Base-by-base conservation (phyloP, 2,329 filamentous ascomycete species). In the Aspergillus aculeatinus region DNA sequence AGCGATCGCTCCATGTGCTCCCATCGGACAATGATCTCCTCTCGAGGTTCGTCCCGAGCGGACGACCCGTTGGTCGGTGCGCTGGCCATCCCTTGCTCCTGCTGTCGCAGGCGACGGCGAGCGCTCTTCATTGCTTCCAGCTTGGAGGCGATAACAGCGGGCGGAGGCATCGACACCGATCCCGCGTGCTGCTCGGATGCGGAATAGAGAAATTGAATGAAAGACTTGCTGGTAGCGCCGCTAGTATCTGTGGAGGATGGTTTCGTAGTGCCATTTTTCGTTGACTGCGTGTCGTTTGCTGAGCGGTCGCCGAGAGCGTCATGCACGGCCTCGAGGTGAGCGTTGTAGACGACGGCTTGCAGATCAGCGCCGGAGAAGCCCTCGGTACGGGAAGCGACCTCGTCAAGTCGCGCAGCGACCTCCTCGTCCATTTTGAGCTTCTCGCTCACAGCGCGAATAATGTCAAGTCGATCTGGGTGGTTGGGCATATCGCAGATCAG, bases 251-350 rank as follows among this genome's bases (percentile, higher is more conserved):
- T 55, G 48, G 71, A 67, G 4, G 77, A 70, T 23, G 65, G 63
- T 51, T 72, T 74, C 6, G 39, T 9, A 19, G 66, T 62, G 9
- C 63, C 65, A 27, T 69, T 67, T 35, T 68, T 76, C 64, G 47
- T 67, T 62, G 50, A 67, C 51, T 60, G 51, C 61, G 84, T 80
- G 31, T 86, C 81, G 25, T 86, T 80, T 9, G 64, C 64, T 0
- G 70, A 67, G 33, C 67, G 69, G 68, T 88, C 86, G 57, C 87
- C 89, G 0, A 99, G 84, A 2, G 96, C 87, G 67, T 97, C 93
- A 72, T 99, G 95, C 65, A 99, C 97, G 29, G 95, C 95, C 78
- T 98, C 94, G 5, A 99, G 84, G 74, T 99, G 95, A 0, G 95
- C 93, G 67, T 99, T 99, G 69, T 96, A 97, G 48, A 98, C 88